Conservation (phyloP, 306 rosid species). For the Hippophae gyantsensis region DNA sequence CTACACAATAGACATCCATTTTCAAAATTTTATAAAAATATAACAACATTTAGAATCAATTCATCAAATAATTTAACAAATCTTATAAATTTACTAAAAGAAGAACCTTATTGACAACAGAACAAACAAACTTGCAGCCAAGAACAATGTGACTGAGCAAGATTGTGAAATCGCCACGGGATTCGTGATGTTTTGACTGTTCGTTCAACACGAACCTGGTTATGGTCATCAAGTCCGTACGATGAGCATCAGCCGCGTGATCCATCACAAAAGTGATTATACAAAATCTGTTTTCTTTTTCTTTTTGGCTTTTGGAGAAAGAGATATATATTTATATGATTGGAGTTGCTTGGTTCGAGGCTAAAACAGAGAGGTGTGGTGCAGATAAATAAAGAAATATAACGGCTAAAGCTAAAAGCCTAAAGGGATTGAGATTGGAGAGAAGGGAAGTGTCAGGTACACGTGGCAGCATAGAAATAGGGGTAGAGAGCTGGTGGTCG, state of each 20-base stretch:
- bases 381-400: not conserved
- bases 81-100: not conserved
- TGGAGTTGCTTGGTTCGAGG: slow-evolving; percentile 28
- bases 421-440: slow-evolving; percentile 20
- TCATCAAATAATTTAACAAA: not conserved
- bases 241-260: slow-evolving; percentile 75
- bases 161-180: slow-evolving; percentile 92
- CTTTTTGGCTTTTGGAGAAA: not conserved
- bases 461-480: slow-evolving; percentile 34
- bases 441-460: slow-evolving; percentile 19
- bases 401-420: not conserved
- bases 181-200: slow-evolving; percentile 74
- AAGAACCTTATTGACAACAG: slow-evolving; percentile 76
- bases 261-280: slow-evolving; percentile 36
- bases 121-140: slow-evolving; percentile 90
- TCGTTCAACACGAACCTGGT: slow-evolving; percentile 83
- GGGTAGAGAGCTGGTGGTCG: slow-evolving; percentile 26
- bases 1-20: slow-evolving; percentile 27
- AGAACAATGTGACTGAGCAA: slow-evolving; percentile 94
- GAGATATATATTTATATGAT: not conserved
- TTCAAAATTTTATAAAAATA: not conserved
- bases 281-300: no score
- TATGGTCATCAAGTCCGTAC: slow-evolving; percentile 94
- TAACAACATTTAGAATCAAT: not conserved
- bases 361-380: not conserved